Evolutionary conservation across 345 rosid species (phyloP).

Genomic region (Aurinia saxatilis): DNA sequence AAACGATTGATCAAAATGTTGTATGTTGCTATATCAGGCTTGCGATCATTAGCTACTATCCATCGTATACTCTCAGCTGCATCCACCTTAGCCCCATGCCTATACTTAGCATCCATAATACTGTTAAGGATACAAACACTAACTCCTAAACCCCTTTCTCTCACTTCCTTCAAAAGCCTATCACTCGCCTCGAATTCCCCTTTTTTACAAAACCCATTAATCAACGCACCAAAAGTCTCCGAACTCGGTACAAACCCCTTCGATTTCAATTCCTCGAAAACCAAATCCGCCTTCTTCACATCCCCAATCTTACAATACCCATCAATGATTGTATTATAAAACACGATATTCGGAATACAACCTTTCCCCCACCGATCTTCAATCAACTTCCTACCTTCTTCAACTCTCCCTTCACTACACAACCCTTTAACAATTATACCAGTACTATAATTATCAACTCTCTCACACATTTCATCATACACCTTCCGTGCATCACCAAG

Average conservation of each 20-base stretch:
- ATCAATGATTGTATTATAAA: conserved; percentile 65
- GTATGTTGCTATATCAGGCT: conserved; percentile 63
- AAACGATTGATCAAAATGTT: conserved; percentile 50
- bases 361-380: conserved; percentile 69
- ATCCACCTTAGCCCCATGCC: conserved; percentile 39
- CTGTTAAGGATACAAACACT: conserved; percentile 44
- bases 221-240: conserved; percentile 57
- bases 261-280: conserved; percentile 49
- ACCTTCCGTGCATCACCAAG: conserved; percentile 42
- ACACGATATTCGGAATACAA: conserved; percentile 72
- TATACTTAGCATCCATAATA: conserved; percentile 49
- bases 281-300: conserved; percentile 34
- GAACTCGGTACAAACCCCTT: conserved; percentile 68
- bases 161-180: conserved; percentile 59
- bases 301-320: conserved; percentile 57
- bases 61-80: conserved; percentile 36
- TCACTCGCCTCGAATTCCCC: conserved; percentile 51
- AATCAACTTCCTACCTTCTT: conserved; percentile 56
- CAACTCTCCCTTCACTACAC: conserved; percentile 63
- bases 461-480: conserved; percentile 56
- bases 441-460: conserved; percentile 67
- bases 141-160: conserved; percentile 43
- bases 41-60: conserved; percentile 47
- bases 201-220: conserved; percentile 53
- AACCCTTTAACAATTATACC: conserved; percentile 59